These are phyloP conservation scores for Holtermannia corniformis DNA, from an alignment of 768 basidiomycete genomes.

Conservation along the genomic window DNA sequence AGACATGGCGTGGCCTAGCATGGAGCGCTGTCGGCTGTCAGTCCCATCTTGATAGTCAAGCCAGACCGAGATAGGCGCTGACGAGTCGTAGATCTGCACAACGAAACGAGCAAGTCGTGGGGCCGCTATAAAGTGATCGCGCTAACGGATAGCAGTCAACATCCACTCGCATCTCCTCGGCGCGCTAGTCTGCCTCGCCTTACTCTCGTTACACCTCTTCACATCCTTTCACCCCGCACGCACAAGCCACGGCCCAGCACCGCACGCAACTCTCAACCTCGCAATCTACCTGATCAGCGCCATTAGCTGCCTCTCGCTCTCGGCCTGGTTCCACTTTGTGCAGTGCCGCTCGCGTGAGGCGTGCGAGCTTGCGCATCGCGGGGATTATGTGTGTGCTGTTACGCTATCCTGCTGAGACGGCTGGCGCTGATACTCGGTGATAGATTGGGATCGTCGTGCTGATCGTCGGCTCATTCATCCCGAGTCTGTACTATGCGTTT, in stretches of 20 bases:
- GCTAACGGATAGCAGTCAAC: conserved; percentile 51
- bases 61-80: background rate
- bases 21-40: conserved; percentile 27
- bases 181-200: conserved; percentile 50
- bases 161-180: conserved; percentile 74
- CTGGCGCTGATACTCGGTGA: background rate
- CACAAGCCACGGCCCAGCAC: conserved; percentile 34
- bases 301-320: conserved; percentile 61
- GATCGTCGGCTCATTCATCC: conserved; percentile 68
- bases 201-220: conserved; percentile 48
- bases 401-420: conserved; percentile 9
- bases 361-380: conserved; percentile 35
- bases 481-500: conserved; percentile 66
- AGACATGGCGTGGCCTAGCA: conserved; percentile 16
- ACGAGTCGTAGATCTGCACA: conserved; percentile 27
- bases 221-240: conserved; percentile 3
- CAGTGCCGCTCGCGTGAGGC: conserved; percentile 61
- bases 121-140: too few species aligned
- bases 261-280: conserved; percentile 55
- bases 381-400: conserved; percentile 42
- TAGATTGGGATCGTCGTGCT: conserved; percentile 72
- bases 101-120: conserved; percentile 34
- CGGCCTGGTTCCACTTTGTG: conserved; percentile 64
- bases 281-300: conserved; percentile 61
- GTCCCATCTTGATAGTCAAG: too few species aligned